Conservation (phyloP, 169 alveolate species). For the Eimeria falciformis region DNA sequence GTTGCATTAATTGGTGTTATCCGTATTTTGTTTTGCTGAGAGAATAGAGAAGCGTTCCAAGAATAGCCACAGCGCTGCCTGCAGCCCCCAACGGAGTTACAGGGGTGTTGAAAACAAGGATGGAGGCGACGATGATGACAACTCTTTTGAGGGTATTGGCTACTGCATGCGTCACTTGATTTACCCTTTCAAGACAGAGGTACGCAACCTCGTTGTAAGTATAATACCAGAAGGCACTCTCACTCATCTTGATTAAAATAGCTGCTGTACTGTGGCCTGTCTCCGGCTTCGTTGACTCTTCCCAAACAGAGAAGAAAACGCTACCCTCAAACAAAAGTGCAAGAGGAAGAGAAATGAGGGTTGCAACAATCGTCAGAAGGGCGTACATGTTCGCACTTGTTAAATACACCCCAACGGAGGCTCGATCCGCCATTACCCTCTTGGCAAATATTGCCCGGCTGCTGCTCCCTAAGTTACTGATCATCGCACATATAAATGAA, state of each 20-base stretch:
- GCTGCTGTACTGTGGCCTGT: not conserved
- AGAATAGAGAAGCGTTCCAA: constrained; percentile 87
- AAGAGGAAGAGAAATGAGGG: constrained; percentile 84
- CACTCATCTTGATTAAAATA: constrained; percentile 73
- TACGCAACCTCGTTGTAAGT: constrained; percentile 87
- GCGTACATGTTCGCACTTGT: constrained; percentile 85
- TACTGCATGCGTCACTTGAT: constrained; percentile 89
- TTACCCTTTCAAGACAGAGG: constrained; percentile 86
- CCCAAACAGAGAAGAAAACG: constrained; percentile 80
- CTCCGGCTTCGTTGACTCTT: constrained; percentile 64
- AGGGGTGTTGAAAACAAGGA: constrained; percentile 84
- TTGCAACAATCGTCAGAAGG: constrained; percentile 85
- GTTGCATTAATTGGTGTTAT: too few relatives aligned
- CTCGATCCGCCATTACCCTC: constrained; percentile 84
- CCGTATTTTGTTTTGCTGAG: constrained; percentile 75
- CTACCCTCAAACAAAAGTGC: constrained; percentile 83
- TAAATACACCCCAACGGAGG: constrained; percentile 84
- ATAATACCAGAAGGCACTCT: constrained; percentile 87
- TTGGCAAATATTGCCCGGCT: constrained; percentile 71
- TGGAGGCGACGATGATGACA: constrained; percentile 86
- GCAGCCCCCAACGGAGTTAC: constrained; percentile 84
- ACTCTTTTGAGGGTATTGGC: constrained; percentile 89
- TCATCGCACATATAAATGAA: constrained; percentile 87
- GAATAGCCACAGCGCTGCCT: constrained; percentile 87
- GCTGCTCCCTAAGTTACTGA: constrained; percentile 88